Percentiles rank a stretch among this genome's conserved stretches.
Evolutionary conservation across 1,139 yeast genomes (phyloP).

Genomic region (Yarrowia galli): DNA sequence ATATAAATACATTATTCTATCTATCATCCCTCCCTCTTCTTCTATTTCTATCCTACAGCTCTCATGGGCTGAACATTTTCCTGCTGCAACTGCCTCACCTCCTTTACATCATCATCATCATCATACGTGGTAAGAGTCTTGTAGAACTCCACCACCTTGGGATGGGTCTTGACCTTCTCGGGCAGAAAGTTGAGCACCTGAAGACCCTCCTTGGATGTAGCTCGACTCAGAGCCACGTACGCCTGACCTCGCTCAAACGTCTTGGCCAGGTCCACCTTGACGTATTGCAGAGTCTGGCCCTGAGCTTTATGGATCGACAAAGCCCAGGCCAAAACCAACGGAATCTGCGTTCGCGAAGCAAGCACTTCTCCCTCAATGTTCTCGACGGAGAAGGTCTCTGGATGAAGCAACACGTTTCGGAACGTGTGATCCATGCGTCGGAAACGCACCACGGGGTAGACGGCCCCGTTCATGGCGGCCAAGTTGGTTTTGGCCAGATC

Average conservation of each 20-base stretch:
- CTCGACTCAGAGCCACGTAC: slow-evolving; percentile 90
- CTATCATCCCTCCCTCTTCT: not conserved
- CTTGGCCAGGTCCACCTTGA: slow-evolving; percentile 73
- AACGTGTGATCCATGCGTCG: slow-evolving; percentile 71
- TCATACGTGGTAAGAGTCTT: slow-evolving; percentile 51
- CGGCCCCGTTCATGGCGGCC: slow-evolving; percentile 41
- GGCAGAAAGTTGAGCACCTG: slow-evolving; percentile 78
- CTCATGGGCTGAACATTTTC: slow-evolving; percentile 24
- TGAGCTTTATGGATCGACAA: slow-evolving; percentile 90
- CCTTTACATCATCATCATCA: slow-evolving; percentile 7
- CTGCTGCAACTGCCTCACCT: slow-evolving; percentile 10
- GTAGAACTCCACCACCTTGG: slow-evolving; percentile 73
- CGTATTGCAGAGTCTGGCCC: slow-evolving; percentile 83
- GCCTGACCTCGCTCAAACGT: slow-evolving; percentile 88
- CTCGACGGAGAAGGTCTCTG: slow-evolving; percentile 77
- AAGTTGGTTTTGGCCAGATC: slow-evolving; percentile 15
- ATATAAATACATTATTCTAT: slow-evolving; percentile 14
- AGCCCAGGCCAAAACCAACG: slow-evolving; percentile 85
- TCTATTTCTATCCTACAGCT: slow-evolving; percentile 25
- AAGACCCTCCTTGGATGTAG: slow-evolving; percentile 73
- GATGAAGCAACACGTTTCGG: slow-evolving; percentile 72
- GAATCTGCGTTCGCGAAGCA: slow-evolving; percentile 65
- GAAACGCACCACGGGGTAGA: slow-evolving; percentile 79
- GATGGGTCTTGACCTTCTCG: slow-evolving; percentile 67
- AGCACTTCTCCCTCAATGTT: slow-evolving; percentile 61